Conservation (phyloP, 176 grass and related monocot species). For the Aegilops umbellulata region DNA sequence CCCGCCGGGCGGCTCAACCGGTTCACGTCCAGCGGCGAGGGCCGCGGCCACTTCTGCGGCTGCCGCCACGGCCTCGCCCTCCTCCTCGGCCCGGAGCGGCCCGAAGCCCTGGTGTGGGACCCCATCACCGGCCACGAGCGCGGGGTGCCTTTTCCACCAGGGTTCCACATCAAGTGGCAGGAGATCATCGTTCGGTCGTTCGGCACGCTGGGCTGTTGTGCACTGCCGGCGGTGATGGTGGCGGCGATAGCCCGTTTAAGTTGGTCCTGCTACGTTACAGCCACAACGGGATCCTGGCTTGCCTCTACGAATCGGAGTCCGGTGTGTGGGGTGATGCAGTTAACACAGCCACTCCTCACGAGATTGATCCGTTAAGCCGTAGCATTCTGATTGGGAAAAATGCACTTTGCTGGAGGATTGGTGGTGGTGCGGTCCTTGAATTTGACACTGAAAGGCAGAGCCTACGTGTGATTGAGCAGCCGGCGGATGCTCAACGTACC, state of each 20-base stretch:
- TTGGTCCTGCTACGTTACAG: neutral
- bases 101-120: conserved; percentile 5
- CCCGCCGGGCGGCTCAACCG: neutral
- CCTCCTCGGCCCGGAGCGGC: neutral
- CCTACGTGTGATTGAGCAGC: neutral
- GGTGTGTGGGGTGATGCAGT: neutral
- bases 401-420: neutral
- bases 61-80: neutral
- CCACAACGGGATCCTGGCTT: neutral
- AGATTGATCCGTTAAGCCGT: neutral
- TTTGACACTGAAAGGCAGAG: neutral
- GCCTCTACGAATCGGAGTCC: neutral
- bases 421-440: neutral
- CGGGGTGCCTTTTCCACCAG: neutral
- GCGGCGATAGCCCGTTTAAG: conserved; percentile 1
- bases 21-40: neutral
- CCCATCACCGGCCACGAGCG: neutral
- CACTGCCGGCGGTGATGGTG: neutral
- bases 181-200: neutral
- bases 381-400: neutral
- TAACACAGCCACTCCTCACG: neutral
- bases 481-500: neutral
- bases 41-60: neutral
- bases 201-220: neutral
- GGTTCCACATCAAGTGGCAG: neutral